A percentile compares a stretch with the other conserved stretches of the same genome.
These are phyloP conservation scores for Poa pratensis DNA, from an alignment of 176 grass and related monocot genomes.

Conservation along the genomic window DNA sequence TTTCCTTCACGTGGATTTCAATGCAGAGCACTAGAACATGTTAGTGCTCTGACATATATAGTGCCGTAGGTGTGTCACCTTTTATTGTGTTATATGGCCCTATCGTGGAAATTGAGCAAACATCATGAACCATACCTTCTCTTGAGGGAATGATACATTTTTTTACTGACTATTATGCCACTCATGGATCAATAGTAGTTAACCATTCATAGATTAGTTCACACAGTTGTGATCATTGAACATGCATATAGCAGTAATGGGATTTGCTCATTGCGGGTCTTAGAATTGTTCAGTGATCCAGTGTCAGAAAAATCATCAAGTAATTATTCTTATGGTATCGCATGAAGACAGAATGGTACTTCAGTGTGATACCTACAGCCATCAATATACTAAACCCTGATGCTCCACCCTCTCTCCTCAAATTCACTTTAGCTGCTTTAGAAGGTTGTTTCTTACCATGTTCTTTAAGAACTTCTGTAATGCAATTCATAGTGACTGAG, in stretches of 20 bases:
- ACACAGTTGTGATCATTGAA: not conserved
- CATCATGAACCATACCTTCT: not conserved
- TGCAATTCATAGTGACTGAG: conserved; percentile 11
- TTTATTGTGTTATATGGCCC: not conserved
- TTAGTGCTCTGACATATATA: not conserved
- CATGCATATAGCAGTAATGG: not conserved
- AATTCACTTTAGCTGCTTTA: not conserved
- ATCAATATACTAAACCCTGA: not conserved
- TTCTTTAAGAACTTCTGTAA: not conserved
- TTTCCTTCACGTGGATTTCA: not conserved
- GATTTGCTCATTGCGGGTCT: not conserved
- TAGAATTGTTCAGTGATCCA: conserved; percentile 6
- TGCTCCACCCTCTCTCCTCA: not conserved
- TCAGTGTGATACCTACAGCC: not conserved
- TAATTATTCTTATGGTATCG: not conserved
- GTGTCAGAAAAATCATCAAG: conserved; percentile 1
- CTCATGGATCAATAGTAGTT: not conserved
- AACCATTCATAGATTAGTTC: conserved; percentile 1
- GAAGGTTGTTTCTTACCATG: not conserved
- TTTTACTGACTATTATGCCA: not conserved
- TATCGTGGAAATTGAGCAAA: not conserved
- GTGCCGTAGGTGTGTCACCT: not conserved
- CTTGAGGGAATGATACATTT: not conserved
- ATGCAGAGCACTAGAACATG: conserved; percentile 5
- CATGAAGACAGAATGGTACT: not conserved